Evolutionary conservation across 371 early-diverging fungal species (phyloP), one percentile per base, ranked within the genome.

Genomic region (Mucor saturninus): DNA sequence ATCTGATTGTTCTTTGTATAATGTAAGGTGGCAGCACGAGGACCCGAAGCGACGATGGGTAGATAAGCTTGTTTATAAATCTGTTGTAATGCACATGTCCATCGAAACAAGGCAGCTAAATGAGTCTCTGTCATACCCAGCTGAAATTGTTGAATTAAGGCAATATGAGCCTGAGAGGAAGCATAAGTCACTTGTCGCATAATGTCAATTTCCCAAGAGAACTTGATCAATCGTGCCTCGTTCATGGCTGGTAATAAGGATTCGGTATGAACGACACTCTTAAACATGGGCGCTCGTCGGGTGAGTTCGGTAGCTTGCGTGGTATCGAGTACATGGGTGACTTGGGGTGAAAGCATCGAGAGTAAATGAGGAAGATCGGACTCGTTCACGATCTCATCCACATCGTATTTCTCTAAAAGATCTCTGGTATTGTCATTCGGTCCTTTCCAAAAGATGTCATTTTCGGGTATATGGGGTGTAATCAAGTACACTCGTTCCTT

Each of bases 11-110:
- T 84, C 14, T 73, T 70, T 14, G 77, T 77, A 54, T 88, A 84
- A 58, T 88, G 88, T 32, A 88, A 54, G n/a, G 77, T 84, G 6
- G 86, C 83, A 3, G 80, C 76, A 13, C 86, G 79, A 21, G 79
- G 73, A 0, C 84, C 86, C 2, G 84, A 78, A 1, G 83, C 86
- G n/a, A 88, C 82, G 58, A 88, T 88, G 7, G 88, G 85, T 14
- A 83, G 56, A 59, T 88, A 88, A 35, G 80, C 76, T 60, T 83
- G 83, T 14, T 68, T 51, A 54, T 72, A 70, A 14, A 79, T 74
- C 0, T 83, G 81, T 46, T 81, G 69, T 29, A 73, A 72, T 3
- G 80, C 81, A 61, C 84, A 83, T 7, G 71, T 69, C 68, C 81
- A 87, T 8, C 75, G 78, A 68, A 87, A 87, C 8, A 83, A 64